Conservation (phyloP, 257 asterid genomes). For the Striga asiatica region DNA sequence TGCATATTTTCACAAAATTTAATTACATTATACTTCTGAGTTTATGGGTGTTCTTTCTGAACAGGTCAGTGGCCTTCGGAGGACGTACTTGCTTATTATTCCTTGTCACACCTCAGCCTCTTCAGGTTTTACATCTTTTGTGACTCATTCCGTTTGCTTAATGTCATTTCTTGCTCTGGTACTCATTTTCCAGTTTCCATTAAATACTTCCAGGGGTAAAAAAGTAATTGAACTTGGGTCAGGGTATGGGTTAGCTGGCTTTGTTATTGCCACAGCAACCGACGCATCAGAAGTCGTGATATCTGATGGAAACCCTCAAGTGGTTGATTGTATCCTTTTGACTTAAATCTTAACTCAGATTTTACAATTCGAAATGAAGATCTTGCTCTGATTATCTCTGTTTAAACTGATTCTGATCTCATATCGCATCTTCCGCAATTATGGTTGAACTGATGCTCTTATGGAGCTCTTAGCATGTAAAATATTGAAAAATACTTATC, state of each 20-base stretch:
- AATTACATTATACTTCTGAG: background rate
- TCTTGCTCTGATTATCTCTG: background rate
- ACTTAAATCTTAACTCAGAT: constrained; percentile 1
- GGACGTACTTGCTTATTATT: constrained; percentile 79
- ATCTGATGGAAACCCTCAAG: constrained; percentile 96
- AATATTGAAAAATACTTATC: no score
- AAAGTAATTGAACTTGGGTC: constrained; percentile 87
- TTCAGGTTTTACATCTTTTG: constrained; percentile 46
- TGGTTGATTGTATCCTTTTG: constrained; percentile 85
- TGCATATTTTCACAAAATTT: background rate
- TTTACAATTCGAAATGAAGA: background rate
- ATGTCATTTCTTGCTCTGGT: constrained; percentile 2
- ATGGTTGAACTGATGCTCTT: background rate
- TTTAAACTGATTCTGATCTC: background rate
- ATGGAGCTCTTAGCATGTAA: background rate
- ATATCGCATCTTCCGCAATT: constrained; percentile 10
- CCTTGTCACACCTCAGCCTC: constrained; percentile 38
- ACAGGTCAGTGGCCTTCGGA: constrained; percentile 99
- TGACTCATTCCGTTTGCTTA: constrained; percentile 4
- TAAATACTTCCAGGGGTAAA: constrained; percentile 41
- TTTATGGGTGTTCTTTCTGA: constrained; percentile 12
- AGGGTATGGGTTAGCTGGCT: constrained; percentile 93
- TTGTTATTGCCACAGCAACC: constrained; percentile 56
- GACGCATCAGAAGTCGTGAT: constrained; percentile 75
- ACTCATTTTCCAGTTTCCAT: constrained; percentile 11